Percentiles rank a stretch among this genome's conserved stretches.
phyloP scores from a whole-genome alignment of 371 early-diverging fungal species.

The Nematocida displodere region DNA sequence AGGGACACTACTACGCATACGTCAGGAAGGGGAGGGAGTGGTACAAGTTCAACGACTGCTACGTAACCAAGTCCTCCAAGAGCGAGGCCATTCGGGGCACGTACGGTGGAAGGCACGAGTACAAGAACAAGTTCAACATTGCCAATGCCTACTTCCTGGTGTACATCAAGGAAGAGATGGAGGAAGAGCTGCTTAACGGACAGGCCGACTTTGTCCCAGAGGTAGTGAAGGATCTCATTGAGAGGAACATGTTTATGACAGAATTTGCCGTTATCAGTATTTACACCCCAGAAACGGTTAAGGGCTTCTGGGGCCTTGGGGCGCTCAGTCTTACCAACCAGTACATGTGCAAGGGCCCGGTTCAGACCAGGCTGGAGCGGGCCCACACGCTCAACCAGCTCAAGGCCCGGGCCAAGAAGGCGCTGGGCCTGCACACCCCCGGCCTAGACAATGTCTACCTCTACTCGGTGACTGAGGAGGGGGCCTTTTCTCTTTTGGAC shows the following conservation, averaged over 20 bases:
- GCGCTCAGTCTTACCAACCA: neutral
- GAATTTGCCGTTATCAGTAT: neutral
- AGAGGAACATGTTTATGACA: conserved; percentile 25
- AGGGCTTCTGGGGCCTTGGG: conserved; percentile 48
- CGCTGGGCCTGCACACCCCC: neutral
- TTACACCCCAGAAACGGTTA: conserved; percentile 8
- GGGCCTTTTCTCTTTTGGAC: neutral
- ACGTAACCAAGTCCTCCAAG: conserved; percentile 75
- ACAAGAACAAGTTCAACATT: conserved; percentile 51
- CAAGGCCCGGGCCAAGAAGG: conserved; percentile 6
- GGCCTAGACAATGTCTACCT: neutral
- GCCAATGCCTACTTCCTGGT: conserved; percentile 63
- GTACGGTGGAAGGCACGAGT: conserved; percentile 70
- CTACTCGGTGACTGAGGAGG: neutral
- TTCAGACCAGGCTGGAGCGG: conserved; percentile 10
- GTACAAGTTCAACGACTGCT: conserved; percentile 90
- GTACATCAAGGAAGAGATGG: conserved; percentile 51
- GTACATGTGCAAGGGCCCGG: conserved; percentile 10
- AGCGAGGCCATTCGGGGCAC: conserved; percentile 76
- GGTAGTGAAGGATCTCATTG: conserved; percentile 1
- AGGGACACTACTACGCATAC: conserved; percentile 91
- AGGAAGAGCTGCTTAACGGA: conserved; percentile 17
- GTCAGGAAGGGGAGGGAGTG: conserved; percentile 70
- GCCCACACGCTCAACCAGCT: conserved; percentile 14
- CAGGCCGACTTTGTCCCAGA: conserved; percentile 6